Conservation (phyloP, 2,329 filamentous ascomycete genomes). For the Thielaviopsis populi region DNA sequence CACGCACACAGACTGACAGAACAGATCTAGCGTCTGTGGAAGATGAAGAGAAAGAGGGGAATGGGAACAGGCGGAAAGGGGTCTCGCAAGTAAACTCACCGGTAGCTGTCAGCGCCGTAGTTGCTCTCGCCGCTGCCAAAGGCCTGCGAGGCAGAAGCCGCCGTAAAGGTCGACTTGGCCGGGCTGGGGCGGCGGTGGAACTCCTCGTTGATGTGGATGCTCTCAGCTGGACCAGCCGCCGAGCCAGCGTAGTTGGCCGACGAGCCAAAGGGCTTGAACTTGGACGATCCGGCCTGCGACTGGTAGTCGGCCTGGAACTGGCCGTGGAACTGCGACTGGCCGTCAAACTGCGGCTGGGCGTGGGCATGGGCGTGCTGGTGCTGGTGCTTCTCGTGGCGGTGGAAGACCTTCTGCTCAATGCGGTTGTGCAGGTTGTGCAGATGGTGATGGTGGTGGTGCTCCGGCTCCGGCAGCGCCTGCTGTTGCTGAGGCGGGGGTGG, state of each 20-base stretch:
- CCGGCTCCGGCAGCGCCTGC: background rate
- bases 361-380: background rate
- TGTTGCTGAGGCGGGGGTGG: slow-evolving; percentile 11
- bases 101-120: slow-evolving; percentile 13
- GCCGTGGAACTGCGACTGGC: background rate
- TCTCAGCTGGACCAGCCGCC: slow-evolving; percentile 1
- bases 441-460: slow-evolving; percentile 11
- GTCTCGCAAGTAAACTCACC: slow-evolving; percentile 6
- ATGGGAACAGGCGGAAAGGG: background rate
- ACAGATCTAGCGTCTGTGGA: background rate
- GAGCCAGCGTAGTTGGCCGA: slow-evolving; percentile 4
- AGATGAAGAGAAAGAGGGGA: background rate
- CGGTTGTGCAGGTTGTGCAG: background rate
- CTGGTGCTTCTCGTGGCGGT: background rate
- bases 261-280: background rate
- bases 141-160: background rate
- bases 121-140: slow-evolving; percentile 4
- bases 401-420: background rate
- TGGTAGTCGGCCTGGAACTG: background rate
- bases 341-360: background rate
- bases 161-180: slow-evolving; percentile 11
- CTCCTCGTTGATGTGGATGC: slow-evolving; percentile 15
- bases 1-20: background rate
- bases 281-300: background rate
- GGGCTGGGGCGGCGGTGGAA: slow-evolving; percentile 11